These are phyloP conservation scores for Candida odintsovae DNA, from an alignment of 805 yeast genomes.

Conservation along the genomic window DNA sequence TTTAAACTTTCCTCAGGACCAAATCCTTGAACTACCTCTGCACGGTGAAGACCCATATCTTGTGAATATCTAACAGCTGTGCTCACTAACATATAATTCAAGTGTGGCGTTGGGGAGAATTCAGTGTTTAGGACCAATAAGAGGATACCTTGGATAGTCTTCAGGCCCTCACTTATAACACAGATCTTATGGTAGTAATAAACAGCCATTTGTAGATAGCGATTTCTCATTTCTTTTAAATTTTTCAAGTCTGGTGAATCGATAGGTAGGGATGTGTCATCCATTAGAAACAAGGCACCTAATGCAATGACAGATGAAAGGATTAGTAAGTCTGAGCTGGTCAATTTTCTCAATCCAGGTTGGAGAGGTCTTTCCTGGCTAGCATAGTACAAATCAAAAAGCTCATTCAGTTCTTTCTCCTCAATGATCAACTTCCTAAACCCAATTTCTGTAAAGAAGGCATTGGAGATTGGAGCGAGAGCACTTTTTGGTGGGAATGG, in stretches of 20 bases:
- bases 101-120: slow-evolving; percentile 33
- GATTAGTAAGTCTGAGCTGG: slow-evolving; percentile 28
- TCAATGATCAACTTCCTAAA: slow-evolving; percentile 9
- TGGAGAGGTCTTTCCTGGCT: slow-evolving; percentile 2
- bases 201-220: slow-evolving; percentile 34
- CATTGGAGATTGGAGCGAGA: slow-evolving; percentile 12
- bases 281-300: slow-evolving; percentile 9
- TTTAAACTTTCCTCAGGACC: slow-evolving; percentile 29
- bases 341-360: slow-evolving; percentile 5
- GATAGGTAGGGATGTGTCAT: background rate
- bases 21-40: slow-evolving; percentile 36
- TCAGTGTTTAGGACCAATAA: slow-evolving; percentile 36
- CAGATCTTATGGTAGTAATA: slow-evolving; percentile 48
- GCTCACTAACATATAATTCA: slow-evolving; percentile 35
- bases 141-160: slow-evolving; percentile 46
- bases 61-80: slow-evolving; percentile 49
- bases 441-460: slow-evolving; percentile 8
- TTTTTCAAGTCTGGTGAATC: slow-evolving; percentile 12
- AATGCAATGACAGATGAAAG: slow-evolving; percentile 26
- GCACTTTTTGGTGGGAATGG: slow-evolving; percentile 28
- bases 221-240: slow-evolving; percentile 23
- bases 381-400: slow-evolving; percentile 17
- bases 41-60: slow-evolving; percentile 51
- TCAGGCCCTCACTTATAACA: slow-evolving; percentile 44
- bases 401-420: slow-evolving; percentile 10